These are phyloP conservation scores for Tetracentron sinense DNA, from an alignment of 164 flowering plant genomes.

Conservation along the genomic window DNA sequence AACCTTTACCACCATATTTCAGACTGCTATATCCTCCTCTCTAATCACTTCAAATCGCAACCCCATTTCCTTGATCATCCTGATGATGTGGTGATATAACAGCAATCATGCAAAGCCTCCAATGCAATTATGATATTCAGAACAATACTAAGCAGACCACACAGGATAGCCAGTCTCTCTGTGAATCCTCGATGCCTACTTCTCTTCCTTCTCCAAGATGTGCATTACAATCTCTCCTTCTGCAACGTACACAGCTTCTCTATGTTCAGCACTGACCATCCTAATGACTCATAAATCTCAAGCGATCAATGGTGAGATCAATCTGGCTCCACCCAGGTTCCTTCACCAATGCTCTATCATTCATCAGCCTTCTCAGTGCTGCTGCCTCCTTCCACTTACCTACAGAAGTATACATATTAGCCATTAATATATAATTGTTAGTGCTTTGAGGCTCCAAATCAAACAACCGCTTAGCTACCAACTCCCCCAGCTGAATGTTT, in stretches of 20 bases:
- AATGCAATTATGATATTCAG: too few relatives aligned
- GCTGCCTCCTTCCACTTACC: conserved; percentile 42
- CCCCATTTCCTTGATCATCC: too few relatives aligned
- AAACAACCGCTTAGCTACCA: conserved; percentile 22
- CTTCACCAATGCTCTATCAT: conserved; percentile 27
- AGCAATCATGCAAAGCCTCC: too few relatives aligned
- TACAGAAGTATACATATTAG: conserved; percentile 25
- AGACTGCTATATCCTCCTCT: too few relatives aligned
- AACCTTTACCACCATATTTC: too few relatives aligned
- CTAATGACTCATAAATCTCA: conserved; percentile 19
- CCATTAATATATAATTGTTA: conserved; percentile 24
- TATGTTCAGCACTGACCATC: conserved; percentile 14
- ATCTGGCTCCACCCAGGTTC: conserved; percentile 36
- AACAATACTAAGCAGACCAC: conserved; percentile 8
- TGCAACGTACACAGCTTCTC: conserved; percentile 19
- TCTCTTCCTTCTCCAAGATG: conserved; percentile 14
- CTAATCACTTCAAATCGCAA: too few relatives aligned
- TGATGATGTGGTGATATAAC: too few relatives aligned
- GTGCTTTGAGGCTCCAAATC: conserved; percentile 18
- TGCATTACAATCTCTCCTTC: conserved; percentile 14
- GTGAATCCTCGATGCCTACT: conserved; percentile 3
- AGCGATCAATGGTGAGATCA: conserved; percentile 21
- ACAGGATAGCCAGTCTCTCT: conserved; percentile 9
- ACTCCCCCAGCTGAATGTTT: conserved; percentile 27
- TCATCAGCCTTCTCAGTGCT: conserved; percentile 21